Evolutionary conservation across 345 rosid species (phyloP).

Genomic region (Lepidium didymum): DNA sequence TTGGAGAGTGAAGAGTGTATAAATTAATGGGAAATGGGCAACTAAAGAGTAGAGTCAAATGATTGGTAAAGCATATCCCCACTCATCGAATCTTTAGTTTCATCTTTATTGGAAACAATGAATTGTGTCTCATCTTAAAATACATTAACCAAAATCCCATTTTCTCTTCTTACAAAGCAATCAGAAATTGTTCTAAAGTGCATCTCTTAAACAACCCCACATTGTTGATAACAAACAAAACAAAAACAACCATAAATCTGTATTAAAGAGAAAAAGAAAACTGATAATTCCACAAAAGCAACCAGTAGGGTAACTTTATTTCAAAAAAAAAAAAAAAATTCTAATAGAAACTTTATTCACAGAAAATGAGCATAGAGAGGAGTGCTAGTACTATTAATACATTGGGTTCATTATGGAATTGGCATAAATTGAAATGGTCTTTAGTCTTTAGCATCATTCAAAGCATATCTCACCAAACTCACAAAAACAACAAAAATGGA

Average conservation of each 20-base stretch:
- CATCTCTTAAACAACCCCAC: conserved; percentile 12
- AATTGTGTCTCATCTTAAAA: conserved; percentile 17
- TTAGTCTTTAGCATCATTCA: neutral
- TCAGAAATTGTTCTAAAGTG: conserved; percentile 19
- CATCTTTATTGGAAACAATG: conserved; percentile 30
- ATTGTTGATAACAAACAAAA: conserved; percentile 1
- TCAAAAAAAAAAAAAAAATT: neutral
- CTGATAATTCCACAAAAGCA: conserved; percentile 21
- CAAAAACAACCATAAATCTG: neutral
- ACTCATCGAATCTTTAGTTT: conserved; percentile 23
- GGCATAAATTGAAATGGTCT: conserved; percentile 3
- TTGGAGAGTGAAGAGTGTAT: conserved; percentile 6
- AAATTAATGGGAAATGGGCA: conserved; percentile 15
- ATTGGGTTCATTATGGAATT: neutral
- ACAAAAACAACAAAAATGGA: neutral
- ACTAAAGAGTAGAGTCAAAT: conserved; percentile 15
- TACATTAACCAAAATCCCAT: conserved; percentile 30
- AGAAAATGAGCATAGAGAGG: neutral
- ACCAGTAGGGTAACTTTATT: conserved; percentile 22
- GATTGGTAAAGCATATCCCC: conserved; percentile 28
- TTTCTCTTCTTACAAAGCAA: conserved; percentile 43
- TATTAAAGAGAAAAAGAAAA: neutral
- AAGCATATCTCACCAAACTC: neutral
- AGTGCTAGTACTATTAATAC: conserved; percentile 16
- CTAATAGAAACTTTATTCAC: neutral